A percentile compares a stretch with the other conserved stretches of the same genome.
phyloP scores from a whole-genome alignment of 768 basidiomycete species.

The Tylopilus felleus region DNA sequence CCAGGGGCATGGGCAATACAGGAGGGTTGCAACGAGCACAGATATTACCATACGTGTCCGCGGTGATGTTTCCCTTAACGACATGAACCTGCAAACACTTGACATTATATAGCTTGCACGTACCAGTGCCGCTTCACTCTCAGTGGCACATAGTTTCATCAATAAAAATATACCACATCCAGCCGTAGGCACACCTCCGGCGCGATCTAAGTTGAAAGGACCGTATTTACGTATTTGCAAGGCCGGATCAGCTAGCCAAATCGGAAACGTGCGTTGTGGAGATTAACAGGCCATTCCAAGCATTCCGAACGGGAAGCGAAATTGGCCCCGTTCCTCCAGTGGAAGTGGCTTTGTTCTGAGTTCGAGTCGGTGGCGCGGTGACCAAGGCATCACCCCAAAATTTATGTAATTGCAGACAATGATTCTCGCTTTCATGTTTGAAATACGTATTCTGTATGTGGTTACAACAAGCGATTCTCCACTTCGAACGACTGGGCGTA shows the following conservation, averaged over 20 bases:
- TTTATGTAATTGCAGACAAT: too few species aligned
- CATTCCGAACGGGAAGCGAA: not conserved
- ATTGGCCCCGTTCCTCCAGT: not conserved
- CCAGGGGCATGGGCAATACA: conserved; percentile 6
- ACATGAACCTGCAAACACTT: conserved; percentile 8
- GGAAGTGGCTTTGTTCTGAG: too few species aligned
- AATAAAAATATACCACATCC: too few species aligned
- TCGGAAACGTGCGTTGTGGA: not conserved
- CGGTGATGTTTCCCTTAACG: not conserved
- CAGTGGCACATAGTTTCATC: not conserved
- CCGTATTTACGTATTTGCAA: not conserved
- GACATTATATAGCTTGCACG: conserved; percentile 1
- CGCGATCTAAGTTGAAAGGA: too few species aligned
- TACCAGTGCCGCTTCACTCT: not conserved
- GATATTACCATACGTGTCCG: conserved; percentile 11
- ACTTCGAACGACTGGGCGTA: too few species aligned
- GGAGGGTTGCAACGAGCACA: conserved; percentile 12
- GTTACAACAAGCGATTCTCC: too few species aligned
- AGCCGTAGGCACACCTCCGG: too few species aligned
- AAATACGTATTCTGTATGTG: too few species aligned
- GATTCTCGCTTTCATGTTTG: too few species aligned
- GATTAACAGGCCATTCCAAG: not conserved
- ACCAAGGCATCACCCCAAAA: too few species aligned
- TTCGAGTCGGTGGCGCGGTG: too few species aligned
- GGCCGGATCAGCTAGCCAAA: not conserved